phyloP scores from a whole-genome alignment of 1,139 yeast genomes.

The Blastobotrys serpentis region DNA sequence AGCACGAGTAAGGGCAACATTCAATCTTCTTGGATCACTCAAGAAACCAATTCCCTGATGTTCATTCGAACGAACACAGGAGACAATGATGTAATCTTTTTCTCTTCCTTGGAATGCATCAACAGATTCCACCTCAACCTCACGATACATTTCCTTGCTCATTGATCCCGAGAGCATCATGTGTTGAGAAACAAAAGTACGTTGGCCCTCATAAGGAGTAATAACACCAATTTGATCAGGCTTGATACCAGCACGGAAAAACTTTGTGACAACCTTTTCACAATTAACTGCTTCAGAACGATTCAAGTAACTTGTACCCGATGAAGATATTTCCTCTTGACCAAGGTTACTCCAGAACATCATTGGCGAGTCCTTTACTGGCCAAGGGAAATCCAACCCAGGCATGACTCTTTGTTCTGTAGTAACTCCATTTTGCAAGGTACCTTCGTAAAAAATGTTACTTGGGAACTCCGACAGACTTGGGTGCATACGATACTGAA shows the following conservation, averaged over 20 bases:
- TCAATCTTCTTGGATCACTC: constrained; percentile 84
- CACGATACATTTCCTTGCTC: constrained; percentile 59
- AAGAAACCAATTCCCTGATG: constrained; percentile 81
- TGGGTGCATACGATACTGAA: constrained; percentile 96
- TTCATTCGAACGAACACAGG: constrained; percentile 91
- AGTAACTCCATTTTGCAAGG: constrained; percentile 87
- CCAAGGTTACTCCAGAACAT: constrained; percentile 95
- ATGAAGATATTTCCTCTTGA: constrained; percentile 79
- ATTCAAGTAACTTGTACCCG: constrained; percentile 83
- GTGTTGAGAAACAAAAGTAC: constrained; percentile 77
- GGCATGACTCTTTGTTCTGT: constrained; percentile 61
- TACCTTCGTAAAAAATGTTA: constrained; percentile 91
- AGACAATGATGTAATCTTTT: constrained; percentile 81
- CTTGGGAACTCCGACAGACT: constrained; percentile 82
- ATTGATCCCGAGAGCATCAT: constrained; percentile 72
- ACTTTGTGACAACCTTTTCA: constrained; percentile 70
- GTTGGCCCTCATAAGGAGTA: constrained; percentile 94
- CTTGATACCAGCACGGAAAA: constrained; percentile 75
- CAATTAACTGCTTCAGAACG: constrained; percentile 90
- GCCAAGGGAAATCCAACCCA: constrained; percentile 81
- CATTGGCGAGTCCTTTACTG: constrained; percentile 78
- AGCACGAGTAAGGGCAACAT: constrained; percentile 91
- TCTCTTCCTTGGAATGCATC: constrained; percentile 98
- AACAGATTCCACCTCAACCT: constrained; percentile 86
- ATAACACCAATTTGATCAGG: constrained; percentile 88